Evolutionary conservation across 192 early-diverging fungal species (phyloP).

Genomic region (Haplosporangium gracile): DNA sequence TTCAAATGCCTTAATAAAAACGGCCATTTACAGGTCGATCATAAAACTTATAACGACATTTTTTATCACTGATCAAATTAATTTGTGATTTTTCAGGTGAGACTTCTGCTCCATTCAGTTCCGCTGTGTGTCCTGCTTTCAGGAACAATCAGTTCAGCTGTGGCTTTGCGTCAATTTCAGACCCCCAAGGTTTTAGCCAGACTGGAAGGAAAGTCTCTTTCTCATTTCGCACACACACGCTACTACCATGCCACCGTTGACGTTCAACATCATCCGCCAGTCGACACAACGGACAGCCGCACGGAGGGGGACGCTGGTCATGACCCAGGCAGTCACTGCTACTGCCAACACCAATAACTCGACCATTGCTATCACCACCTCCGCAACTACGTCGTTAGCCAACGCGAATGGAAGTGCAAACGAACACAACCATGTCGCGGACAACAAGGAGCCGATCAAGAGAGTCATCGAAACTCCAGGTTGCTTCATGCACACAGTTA

Average conservation of each 20-base stretch:
- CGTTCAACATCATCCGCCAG: slow-evolving; percentile 55
- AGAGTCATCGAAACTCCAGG: slow-evolving; percentile 63
- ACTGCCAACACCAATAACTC: not conserved
- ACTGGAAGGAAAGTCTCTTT: not conserved
- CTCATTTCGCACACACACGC: not conserved
- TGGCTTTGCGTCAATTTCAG: not conserved
- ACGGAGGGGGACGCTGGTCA: slow-evolving; percentile 37
- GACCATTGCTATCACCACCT: not conserved
- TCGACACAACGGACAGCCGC: slow-evolving; percentile 47
- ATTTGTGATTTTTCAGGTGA: not conserved
- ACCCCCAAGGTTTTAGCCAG: not conserved
- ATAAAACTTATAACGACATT: too few relatives aligned
- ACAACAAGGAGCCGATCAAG: not conserved
- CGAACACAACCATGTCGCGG: not conserved
- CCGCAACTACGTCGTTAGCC: not conserved
- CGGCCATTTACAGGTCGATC: too few relatives aligned
- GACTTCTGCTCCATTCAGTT: too few relatives aligned
- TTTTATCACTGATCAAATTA: too few relatives aligned
- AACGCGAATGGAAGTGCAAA: not conserved
- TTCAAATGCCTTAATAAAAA: too few relatives aligned
- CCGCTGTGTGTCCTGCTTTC: too few relatives aligned
- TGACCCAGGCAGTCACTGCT: slow-evolving; percentile 5
- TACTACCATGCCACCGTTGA: slow-evolving; percentile 38
- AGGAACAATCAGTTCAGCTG: not conserved
- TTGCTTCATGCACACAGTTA: slow-evolving; percentile 64